Conservation (phyloP, 2,329 filamentous ascomycete genomes). For the Didymosphaeria variabile region DNA sequence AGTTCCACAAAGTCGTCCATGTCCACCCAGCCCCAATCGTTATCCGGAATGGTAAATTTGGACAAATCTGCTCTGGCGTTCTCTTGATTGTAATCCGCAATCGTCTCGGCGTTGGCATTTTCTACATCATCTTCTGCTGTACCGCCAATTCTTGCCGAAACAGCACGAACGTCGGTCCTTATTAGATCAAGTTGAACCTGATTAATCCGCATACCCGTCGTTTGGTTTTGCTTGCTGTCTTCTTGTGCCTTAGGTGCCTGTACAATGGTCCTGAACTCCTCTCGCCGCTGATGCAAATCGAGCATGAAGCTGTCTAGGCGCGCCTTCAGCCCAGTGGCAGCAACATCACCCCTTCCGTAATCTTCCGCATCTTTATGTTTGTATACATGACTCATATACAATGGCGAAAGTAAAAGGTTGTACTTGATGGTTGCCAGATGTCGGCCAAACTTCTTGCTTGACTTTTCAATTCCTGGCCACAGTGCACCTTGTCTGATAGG, state of each 20-base stretch:
- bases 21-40: slow-evolving; percentile 96
- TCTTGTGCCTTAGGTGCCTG: slow-evolving; percentile 66
- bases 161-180: slow-evolving; percentile 88
- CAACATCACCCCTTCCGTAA: slow-evolving; percentile 78
- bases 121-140: slow-evolving; percentile 81
- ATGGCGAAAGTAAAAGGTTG: slow-evolving; percentile 86
- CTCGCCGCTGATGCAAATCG: slow-evolving; percentile 91
- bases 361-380: slow-evolving; percentile 97
- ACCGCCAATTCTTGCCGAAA: slow-evolving; percentile 88
- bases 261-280: slow-evolving; percentile 86
- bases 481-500: slow-evolving; percentile 91
- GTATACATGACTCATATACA: slow-evolving; percentile 97
- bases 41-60: slow-evolving; percentile 92
- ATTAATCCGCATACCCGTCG: slow-evolving; percentile 94
- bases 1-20: slow-evolving; percentile 99
- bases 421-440: slow-evolving; percentile 99
- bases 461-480: slow-evolving; percentile 93
- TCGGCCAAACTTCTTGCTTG: slow-evolving; percentile 97
- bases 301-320: slow-evolving; percentile 97
- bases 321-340: slow-evolving; percentile 95
- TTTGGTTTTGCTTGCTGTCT: slow-evolving; percentile 77
- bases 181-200: slow-evolving; percentile 92
- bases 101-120: slow-evolving; percentile 68
- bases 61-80: slow-evolving; percentile 70
- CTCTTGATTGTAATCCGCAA: slow-evolving; percentile 64